Evolutionary conservation across 2,329 filamentous ascomycete species (phyloP).

Genomic region (Diaporthe ilicicola): DNA sequence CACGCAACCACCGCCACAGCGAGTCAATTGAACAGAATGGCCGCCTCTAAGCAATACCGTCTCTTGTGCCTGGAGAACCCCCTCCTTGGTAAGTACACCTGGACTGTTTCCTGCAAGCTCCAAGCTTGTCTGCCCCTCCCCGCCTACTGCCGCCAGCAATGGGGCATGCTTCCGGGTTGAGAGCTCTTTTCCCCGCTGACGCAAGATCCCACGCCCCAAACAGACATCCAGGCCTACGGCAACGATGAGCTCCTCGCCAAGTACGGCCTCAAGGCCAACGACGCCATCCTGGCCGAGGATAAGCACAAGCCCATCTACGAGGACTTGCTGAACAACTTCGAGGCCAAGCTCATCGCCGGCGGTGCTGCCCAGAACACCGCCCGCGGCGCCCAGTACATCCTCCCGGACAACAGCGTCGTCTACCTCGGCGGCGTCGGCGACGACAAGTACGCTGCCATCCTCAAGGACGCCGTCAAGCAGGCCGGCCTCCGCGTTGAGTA

Average conservation of each 20-base stretch:
- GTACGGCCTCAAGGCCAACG: conserved; percentile 94
- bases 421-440: conserved; percentile 94
- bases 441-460: conserved; percentile 93
- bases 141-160: not conserved
- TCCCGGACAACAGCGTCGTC: conserved; percentile 86
- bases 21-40: conserved; percentile 63
- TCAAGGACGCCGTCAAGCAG: conserved; percentile 84
- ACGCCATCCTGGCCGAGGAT: conserved; percentile 94
- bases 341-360: conserved; percentile 93
- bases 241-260: conserved; percentile 87
- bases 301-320: conserved; percentile 92
- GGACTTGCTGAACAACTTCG: conserved; percentile 89
- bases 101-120: not conserved
- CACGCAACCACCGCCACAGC: conserved; percentile 34
- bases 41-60: conserved; percentile 80
- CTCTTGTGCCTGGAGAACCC: conserved; percentile 97
- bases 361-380: conserved; percentile 98
- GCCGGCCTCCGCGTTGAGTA: conserved; percentile 95
- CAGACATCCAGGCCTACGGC: conserved; percentile 90
- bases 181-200: conserved; percentile 12
- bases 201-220: conserved; percentile 20
- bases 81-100: conserved; percentile 77
- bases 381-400: conserved; percentile 94
- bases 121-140: conserved; percentile 31
- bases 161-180: conserved; percentile 14